Base-by-base conservation (phyloP, 768 basidiomycete genomes). In the Mycena polygramma region DNA sequence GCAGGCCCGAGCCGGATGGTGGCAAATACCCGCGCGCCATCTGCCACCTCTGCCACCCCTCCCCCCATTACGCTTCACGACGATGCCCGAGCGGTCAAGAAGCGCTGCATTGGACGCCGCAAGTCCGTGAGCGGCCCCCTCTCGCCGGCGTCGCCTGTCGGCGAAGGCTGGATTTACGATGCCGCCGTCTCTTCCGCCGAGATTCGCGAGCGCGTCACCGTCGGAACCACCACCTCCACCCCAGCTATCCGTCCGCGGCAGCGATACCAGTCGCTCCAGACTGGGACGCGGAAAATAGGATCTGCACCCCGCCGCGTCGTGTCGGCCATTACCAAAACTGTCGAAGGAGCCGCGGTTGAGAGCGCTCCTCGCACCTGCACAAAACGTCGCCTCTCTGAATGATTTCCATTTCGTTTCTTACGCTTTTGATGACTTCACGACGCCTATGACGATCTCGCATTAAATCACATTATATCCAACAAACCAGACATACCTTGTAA, bases 71-170 rank as follows among this genome's bases (percentile, higher is more conserved):
- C 57, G 20, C 69, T 76, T 36, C 69, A 61, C 3, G 78, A 75
- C 39, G 77, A 80, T n/a, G 60, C 75, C 35, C 81, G 85, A 58
- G 85, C 79, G 3, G 71, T 88, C 75, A 90, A 90, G 81, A 89
- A 88, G 74, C 82, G 89, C 45, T 90, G 88, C 57, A 81, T 89
- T 13, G 85, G 87, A 10, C 78, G 88, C 63, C 81, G 87, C 61
- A 87, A 84, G 75, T 88, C 87, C 13, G 62, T 83, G 66, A 79
- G 74, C 37, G 84, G 81, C 14, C 77, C 78, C 5, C 46, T 80
- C 63, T 77, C 77, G 35, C 74, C 69, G 9, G 69, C 45, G 24
- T 74, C 71, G 26, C 70, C 71, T 26, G n/a, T 74, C 41, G 75
- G 77, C 67, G 78, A 77, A 10, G 69, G 75, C 11, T 90, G 89